phyloP scores from a whole-genome alignment of 345 rosid species.

The Syzygium aromaticum region DNA sequence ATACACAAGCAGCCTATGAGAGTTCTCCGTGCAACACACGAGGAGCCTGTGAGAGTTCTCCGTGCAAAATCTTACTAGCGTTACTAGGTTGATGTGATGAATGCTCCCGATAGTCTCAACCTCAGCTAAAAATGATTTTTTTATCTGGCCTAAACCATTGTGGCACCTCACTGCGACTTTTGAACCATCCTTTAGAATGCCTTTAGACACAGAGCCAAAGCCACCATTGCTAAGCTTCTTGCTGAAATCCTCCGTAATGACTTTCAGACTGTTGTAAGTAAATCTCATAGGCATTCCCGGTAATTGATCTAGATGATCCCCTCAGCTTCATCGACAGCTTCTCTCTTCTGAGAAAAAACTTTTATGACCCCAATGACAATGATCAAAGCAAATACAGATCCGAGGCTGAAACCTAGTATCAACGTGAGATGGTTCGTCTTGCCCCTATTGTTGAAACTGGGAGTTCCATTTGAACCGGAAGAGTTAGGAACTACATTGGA shows the following conservation, averaged over 20 bases:
- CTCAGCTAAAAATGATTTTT: slow-evolving; percentile 22
- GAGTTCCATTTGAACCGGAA: neutral
- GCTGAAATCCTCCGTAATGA: slow-evolving; percentile 12
- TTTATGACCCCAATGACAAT: neutral
- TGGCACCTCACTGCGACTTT: slow-evolving; percentile 24
- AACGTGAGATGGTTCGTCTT: neutral
- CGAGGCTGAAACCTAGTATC: neutral
- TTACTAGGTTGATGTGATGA: slow-evolving; percentile 23
- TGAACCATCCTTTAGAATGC: slow-evolving; percentile 9
- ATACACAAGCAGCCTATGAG: neutral
- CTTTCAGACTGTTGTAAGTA: slow-evolving; percentile 1
- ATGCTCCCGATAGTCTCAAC: slow-evolving; percentile 25
- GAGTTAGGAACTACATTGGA: neutral
- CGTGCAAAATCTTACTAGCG: slow-evolving; percentile 16
- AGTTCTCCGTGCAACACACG: slow-evolving; percentile 10
- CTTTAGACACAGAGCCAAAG: slow-evolving; percentile 22
- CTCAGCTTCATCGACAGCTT: neutral
- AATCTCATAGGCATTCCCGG: neutral
- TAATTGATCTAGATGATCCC: neutral
- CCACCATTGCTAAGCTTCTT: slow-evolving; percentile 24
- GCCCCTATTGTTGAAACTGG: no score
- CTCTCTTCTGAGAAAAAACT: neutral
- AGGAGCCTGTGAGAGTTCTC: slow-evolving; percentile 22
- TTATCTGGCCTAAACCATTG: slow-evolving; percentile 11
- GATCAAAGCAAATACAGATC: neutral